A percentile compares a stretch with the other conserved stretches of the same genome.
These are phyloP conservation scores for Amanita polypyramis DNA, from an alignment of 768 basidiomycete species.

Conservation along the genomic window DNA sequence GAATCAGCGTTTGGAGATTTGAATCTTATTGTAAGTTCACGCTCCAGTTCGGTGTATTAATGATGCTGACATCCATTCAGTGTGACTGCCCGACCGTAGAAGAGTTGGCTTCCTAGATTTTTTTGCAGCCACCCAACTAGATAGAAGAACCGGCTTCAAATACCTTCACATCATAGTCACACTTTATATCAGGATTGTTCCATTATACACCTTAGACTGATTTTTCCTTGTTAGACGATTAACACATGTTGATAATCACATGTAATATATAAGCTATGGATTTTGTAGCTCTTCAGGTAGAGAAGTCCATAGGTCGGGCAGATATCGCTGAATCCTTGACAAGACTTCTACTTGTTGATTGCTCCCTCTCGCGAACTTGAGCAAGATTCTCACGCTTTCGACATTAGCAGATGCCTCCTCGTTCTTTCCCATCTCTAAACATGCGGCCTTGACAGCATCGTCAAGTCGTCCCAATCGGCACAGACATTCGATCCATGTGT, in stretches of 20 bases:
- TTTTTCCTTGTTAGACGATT: conserved; percentile 20
- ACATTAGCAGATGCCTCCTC: conserved; percentile 35
- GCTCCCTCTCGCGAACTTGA: conserved; percentile 38
- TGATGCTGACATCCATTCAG: conserved; percentile 24
- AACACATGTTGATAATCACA: conserved; percentile 4
- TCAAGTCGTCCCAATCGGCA: conserved; percentile 57
- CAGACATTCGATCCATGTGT: conserved; percentile 78
- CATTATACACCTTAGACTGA: conserved; percentile 31
- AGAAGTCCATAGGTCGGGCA: conserved; percentile 28
- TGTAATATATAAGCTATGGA: conserved; percentile 9
- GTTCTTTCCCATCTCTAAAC: conserved; percentile 50
- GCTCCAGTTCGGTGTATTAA: conserved; percentile 7
- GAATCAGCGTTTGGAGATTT: conserved; percentile 79
- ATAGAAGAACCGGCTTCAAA: conserved; percentile 6
- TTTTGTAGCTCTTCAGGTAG: conserved; percentile 18
- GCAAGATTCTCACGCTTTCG: conserved; percentile 40
- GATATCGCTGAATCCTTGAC: conserved; percentile 29
- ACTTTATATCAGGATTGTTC: not conserved
- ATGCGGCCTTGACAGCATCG: conserved; percentile 56
- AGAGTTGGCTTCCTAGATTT: conserved; percentile 39
- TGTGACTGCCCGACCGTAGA: conserved; percentile 85
- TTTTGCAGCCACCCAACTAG: not conserved
- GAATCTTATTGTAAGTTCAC: conserved; percentile 67
- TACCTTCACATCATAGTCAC: conserved; percentile 3
- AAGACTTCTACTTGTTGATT: conserved; percentile 35